Evolutionary conservation across 495 filamentous ascomycete species (phyloP).

Genomic region (Tricharina praecox): DNA sequence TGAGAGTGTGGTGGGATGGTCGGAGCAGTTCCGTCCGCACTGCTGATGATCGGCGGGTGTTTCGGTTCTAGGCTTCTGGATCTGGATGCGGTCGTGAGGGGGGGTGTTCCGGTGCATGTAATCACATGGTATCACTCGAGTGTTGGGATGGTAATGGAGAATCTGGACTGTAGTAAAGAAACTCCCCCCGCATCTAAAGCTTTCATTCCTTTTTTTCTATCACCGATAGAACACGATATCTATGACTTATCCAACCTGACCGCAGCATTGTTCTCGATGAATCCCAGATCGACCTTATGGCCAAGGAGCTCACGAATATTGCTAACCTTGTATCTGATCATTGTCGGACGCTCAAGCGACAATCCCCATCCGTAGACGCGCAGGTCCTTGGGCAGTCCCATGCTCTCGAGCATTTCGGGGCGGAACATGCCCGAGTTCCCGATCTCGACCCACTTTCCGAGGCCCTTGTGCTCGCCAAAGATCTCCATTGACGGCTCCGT

Average conservation of each 20-base stretch:
- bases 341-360: conserved; percentile 83
- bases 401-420: conserved; percentile 78
- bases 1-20: no score
- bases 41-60: no score
- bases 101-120: no score
- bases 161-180: no score
- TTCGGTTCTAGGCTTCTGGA: no score
- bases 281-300: conserved; percentile 67
- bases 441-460: conserved; percentile 88
- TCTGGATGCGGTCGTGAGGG: no score
- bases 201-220: no score
- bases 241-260: conserved; percentile 63
- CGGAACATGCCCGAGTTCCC: conserved; percentile 97
- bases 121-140: no score
- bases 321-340: conserved; percentile 82
- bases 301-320: conserved; percentile 77
- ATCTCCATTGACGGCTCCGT: conserved; percentile 98
- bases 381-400: conserved; percentile 70
- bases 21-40: no score
- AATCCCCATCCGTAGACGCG: conserved; percentile 81
- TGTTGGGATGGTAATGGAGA: no score
- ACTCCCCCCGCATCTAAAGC: no score
- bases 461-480: conserved; percentile 77
- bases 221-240: no score
- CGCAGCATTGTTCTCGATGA: conserved; percentile 68